Percentiles rank a stretch among this genome's conserved stretches.
Conservation (phyloP, 179 eudicot genomes). For the Actinidia polygama region DNA sequence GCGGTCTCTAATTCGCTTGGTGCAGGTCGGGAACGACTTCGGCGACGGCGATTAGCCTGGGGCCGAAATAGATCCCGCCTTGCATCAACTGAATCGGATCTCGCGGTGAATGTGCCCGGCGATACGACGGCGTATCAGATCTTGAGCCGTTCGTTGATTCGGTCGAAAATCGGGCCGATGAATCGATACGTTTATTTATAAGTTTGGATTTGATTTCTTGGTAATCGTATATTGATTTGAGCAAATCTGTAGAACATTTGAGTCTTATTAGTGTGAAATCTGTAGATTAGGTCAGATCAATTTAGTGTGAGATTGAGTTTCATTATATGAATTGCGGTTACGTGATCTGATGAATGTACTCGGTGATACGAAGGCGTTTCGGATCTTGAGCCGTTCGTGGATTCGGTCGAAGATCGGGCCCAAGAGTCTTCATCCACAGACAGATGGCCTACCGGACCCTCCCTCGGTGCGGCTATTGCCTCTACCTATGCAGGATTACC, state of each 20-base stretch:
- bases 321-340: neutral
- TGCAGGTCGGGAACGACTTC: conserved; percentile 90
- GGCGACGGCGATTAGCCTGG: conserved; percentile 12
- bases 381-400: too few species aligned
- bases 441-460: too few species aligned
- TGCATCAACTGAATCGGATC: conserved; percentile 92
- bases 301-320: neutral
- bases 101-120: conserved; percentile 33
- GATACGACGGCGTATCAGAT: conserved; percentile 14
- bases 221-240: neutral
- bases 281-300: too few species aligned
- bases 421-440: too few species aligned
- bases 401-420: too few species aligned
- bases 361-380: too few species aligned
- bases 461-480: too few species aligned
- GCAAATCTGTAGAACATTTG: neutral
- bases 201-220: neutral
- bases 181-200: neutral
- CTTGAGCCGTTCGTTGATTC: conserved; percentile 3
- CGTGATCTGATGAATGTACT: too few species aligned
- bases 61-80: conserved; percentile 59
- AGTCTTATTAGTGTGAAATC: too few species aligned
- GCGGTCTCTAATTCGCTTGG: conserved; percentile 88
- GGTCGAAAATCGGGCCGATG: neutral
- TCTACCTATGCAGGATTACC: too few species aligned